Evolutionary conservation across 768 basidiomycete genomes (phyloP).

Genomic region (Lactifluus hygrophoroides): DNA sequence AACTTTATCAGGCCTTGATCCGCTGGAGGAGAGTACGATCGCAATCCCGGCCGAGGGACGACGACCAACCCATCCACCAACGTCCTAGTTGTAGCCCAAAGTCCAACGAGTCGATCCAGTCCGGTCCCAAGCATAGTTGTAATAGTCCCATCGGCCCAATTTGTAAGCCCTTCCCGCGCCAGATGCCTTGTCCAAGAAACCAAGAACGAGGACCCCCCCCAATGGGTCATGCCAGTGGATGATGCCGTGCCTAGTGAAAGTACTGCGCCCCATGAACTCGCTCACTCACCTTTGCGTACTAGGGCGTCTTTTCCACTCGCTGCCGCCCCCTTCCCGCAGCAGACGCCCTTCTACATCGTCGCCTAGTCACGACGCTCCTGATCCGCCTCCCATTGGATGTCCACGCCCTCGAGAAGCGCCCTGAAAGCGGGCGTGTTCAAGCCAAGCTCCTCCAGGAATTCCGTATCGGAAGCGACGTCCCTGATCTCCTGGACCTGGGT

Average conservation of each 20-base stretch:
- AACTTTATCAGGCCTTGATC: neutral
- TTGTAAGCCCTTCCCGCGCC: neutral
- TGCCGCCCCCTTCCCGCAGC: neutral
- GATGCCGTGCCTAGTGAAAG: neutral
- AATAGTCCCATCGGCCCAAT: neutral
- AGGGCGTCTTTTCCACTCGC: neutral
- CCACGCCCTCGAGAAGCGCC: constrained; percentile 1
- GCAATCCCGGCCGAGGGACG: constrained; percentile 16
- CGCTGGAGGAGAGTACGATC: neutral
- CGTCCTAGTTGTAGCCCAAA: neutral
- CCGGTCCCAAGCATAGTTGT: neutral
- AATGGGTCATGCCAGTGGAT: neutral
- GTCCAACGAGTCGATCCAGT: neutral
- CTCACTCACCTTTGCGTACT: constrained; percentile 8
- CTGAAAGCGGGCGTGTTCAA: neutral
- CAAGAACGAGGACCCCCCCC: neutral
- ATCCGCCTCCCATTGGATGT: neutral
- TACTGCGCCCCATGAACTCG: neutral
- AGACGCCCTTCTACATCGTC: neutral
- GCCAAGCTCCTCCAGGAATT: constrained; percentile 17
- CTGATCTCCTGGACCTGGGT: constrained; percentile 22
- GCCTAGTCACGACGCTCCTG: neutral
- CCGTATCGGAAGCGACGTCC: constrained; percentile 20
- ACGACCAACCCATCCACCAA: constrained; percentile 4
- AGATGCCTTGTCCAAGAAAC: neutral